Conservation (phyloP, 805 yeast species). For the Lipomyces yamanashiensis region DNA sequence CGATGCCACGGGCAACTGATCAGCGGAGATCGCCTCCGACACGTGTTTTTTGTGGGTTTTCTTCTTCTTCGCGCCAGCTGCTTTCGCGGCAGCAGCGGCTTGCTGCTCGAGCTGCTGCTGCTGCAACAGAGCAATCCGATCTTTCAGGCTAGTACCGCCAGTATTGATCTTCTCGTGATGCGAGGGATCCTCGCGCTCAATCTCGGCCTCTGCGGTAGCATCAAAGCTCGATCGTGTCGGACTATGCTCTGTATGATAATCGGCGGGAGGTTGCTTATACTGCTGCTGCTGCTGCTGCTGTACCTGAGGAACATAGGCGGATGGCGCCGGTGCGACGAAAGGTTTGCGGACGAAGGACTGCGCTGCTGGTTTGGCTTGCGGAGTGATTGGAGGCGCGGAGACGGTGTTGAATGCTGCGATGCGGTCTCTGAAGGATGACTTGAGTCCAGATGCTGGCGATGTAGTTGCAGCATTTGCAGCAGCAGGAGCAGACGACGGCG, state of each 20-base stretch:
- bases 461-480: slow-evolving; percentile 3
- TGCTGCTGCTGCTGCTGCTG: slow-evolving; percentile 18
- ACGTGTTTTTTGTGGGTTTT: slow-evolving; percentile 20
- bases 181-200: slow-evolving; percentile 17
- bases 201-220: neutral
- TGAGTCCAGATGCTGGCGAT: neutral
- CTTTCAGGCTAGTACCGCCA: slow-evolving; percentile 69
- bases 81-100: slow-evolving; percentile 43
- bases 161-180: slow-evolving; percentile 33
- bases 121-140: slow-evolving; percentile 82
- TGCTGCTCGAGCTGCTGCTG: slow-evolving; percentile 80
- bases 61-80: slow-evolving; percentile 18
- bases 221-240: slow-evolving; percentile 18
- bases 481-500: neutral
- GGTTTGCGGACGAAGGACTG: slow-evolving; percentile 61
- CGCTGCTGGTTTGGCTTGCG: slow-evolving; percentile 46
- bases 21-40: slow-evolving; percentile 21
- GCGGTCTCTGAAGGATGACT: slow-evolving; percentile 51
- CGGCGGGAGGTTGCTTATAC: neutral
- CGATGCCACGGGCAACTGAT: slow-evolving; percentile 7
- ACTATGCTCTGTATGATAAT: neutral
- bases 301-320: slow-evolving; percentile 41
- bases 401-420: slow-evolving; percentile 56
- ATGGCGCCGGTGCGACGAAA: slow-evolving; percentile 60
- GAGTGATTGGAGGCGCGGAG: slow-evolving; percentile 50